A percentile compares a stretch with the other conserved stretches of the same genome.
phyloP scores from a whole-genome alignment of 2,329 filamentous ascomycete genomes.

The Lasiodiplodia sp. region DNA sequence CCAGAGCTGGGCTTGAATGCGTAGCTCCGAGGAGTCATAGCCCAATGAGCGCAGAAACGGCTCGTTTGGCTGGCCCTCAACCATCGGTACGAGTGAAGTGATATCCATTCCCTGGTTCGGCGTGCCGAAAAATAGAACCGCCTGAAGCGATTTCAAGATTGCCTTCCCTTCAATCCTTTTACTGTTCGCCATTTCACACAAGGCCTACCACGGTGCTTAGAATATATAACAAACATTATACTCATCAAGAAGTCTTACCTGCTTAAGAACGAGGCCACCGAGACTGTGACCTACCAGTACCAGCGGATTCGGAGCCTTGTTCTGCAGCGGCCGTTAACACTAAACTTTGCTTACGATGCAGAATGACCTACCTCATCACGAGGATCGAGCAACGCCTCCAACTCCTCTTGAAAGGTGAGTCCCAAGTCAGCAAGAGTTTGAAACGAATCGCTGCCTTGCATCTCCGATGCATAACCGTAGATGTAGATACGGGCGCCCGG shows the following conservation, averaged over 20 bases:
- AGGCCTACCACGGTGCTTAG: not conserved
- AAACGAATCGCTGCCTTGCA: not conserved
- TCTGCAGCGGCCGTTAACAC: not conserved
- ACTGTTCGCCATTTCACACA: not conserved
- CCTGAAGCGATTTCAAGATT: not conserved
- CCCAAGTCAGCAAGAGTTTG: not conserved
- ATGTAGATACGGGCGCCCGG: slow-evolving; percentile 36
- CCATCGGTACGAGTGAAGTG: not conserved
- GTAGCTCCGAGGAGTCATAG: not conserved
- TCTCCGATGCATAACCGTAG: slow-evolving; percentile 38
- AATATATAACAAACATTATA: not conserved
- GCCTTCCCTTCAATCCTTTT: not conserved
- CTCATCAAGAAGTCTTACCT: not conserved
- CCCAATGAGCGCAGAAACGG: not conserved
- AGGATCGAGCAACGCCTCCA: not conserved
- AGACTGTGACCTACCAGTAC: slow-evolving; percentile 12
- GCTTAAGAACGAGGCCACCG: slow-evolving; percentile 3
- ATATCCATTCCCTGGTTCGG: slow-evolving; percentile 16
- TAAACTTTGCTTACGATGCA: too few species aligned
- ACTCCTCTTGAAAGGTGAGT: not conserved
- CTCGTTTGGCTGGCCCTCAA: not conserved
- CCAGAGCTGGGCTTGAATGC: not conserved
- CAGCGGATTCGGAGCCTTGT: not conserved
- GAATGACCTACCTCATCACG: too few species aligned
- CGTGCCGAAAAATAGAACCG: slow-evolving; percentile 1